These are phyloP conservation scores for Scleroderma bovista DNA, from an alignment of 768 basidiomycete species.

Conservation along the genomic window DNA sequence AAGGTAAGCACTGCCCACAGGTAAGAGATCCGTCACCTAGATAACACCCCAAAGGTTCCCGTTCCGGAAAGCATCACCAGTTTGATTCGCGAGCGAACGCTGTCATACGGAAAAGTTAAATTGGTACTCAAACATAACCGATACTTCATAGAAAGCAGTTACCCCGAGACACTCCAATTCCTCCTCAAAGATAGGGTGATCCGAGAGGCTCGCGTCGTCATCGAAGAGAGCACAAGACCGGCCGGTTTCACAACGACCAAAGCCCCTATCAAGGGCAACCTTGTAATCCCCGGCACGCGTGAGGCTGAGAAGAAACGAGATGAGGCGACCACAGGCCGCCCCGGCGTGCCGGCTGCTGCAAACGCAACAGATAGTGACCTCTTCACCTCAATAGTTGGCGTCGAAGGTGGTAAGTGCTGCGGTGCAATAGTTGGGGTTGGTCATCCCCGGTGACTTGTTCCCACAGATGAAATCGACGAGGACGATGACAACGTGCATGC, in stretches of 20 bases:
- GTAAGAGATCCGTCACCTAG: constrained; percentile 1
- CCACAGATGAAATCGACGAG: constrained; percentile 89
- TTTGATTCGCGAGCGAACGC: constrained; percentile 88
- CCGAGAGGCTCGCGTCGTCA: constrained; percentile 72
- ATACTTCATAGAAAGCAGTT: constrained; percentile 93
- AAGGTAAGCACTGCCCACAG: constrained; percentile 39
- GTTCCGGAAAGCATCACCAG: constrained; percentile 81
- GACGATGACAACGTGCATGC: constrained; percentile 97
- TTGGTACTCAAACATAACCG: constrained; percentile 97
- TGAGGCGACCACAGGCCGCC: constrained; percentile 36
- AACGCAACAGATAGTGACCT: constrained; percentile 61
- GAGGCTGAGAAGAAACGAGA: constrained; percentile 70
- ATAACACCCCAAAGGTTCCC: constrained; percentile 59
- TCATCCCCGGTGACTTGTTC: not conserved
- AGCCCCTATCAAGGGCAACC: constrained; percentile 75
- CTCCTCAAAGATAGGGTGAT: constrained; percentile 85
- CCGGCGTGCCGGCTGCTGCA: constrained; percentile 23
- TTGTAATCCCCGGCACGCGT: constrained; percentile 82
- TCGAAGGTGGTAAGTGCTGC: constrained; percentile 66
- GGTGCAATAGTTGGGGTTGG: not conserved
- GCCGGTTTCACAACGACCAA: constrained; percentile 75
- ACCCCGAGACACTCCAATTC: constrained; percentile 87
- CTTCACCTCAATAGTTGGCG: constrained; percentile 94
- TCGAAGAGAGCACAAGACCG: constrained; percentile 72
- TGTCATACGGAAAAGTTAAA: constrained; percentile 98